Percentiles rank a stretch among this genome's conserved stretches.
These are phyloP conservation scores for Pulveroboletus sp. DNA, from an alignment of 768 basidiomycete species.

Conservation along the genomic window DNA sequence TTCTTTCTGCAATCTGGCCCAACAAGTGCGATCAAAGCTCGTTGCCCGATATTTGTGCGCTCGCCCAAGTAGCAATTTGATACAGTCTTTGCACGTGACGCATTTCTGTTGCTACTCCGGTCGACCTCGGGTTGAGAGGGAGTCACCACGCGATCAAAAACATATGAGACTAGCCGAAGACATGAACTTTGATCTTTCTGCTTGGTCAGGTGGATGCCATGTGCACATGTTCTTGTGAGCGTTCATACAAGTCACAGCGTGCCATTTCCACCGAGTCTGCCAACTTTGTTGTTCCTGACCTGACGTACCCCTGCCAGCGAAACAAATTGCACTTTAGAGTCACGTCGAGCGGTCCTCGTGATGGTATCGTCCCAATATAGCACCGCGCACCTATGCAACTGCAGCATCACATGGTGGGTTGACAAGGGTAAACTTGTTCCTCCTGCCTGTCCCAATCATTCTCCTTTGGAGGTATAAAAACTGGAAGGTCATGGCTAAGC, in stretches of 20 bases:
- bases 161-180: constrained; percentile 8
- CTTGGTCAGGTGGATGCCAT: constrained; percentile 13
- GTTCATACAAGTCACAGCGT: neutral
- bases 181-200: neutral
- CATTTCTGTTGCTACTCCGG: neutral
- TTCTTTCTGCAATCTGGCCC: constrained; percentile 10
- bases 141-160: constrained; percentile 1
- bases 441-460: neutral
- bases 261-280: neutral
- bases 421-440: neutral
- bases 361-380: constrained; percentile 13
- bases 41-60: constrained; percentile 6
- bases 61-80: neutral
- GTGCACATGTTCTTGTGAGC: constrained; percentile 11
- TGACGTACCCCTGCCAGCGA: constrained; percentile 9
- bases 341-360: constrained; percentile 3
- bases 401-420: constrained; percentile 9
- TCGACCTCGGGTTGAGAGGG: neutral
- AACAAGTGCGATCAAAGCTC: constrained; percentile 19
- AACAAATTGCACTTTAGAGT: neutral
- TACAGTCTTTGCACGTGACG: constrained; percentile 11
- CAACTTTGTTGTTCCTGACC: neutral
- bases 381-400: neutral
- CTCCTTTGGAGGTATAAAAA: constrained; percentile 16
- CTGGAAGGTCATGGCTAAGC: neutral